Evolutionary conservation across 192 early-diverging fungal genomes (phyloP).

Genomic region (Backusella sp.): DNA sequence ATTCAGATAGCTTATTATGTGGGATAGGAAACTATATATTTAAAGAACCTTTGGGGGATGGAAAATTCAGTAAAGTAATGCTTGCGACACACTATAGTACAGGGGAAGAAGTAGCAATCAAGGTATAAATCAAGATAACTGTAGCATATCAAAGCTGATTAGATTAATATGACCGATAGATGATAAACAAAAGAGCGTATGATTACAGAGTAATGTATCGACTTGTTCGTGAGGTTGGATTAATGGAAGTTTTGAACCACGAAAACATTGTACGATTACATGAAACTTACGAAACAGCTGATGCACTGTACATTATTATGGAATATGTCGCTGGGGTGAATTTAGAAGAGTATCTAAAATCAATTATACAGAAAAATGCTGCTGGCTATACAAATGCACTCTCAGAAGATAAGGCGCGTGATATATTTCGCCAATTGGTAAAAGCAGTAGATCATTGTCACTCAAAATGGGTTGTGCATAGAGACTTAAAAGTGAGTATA

Average conservation of each 20-base stretch:
- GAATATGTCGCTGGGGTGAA: slow-evolving; percentile 84
- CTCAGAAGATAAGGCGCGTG: slow-evolving; percentile 79
- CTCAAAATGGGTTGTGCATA: slow-evolving; percentile 64
- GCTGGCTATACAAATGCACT: slow-evolving; percentile 61
- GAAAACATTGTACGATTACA: slow-evolving; percentile 86
- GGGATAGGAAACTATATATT: slow-evolving; percentile 75
- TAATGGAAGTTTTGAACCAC: slow-evolving; percentile 87
- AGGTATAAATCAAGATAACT: slow-evolving; percentile 15
- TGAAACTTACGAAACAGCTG: slow-evolving; percentile 77
- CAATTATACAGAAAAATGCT: not conserved
- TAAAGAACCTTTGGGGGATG: slow-evolving; percentile 70
- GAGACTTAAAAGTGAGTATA: slow-evolving; percentile 87
- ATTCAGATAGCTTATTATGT: slow-evolving; percentile 38
- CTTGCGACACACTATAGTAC: slow-evolving; percentile 62
- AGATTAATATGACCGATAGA: slow-evolving; percentile 18
- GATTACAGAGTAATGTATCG: slow-evolving; percentile 52
- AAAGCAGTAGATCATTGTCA: slow-evolving; percentile 75
- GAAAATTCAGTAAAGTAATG: slow-evolving; percentile 80
- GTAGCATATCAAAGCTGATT: not conserved
- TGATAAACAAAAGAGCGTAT: slow-evolving; percentile 52
- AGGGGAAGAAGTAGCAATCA: slow-evolving; percentile 30
- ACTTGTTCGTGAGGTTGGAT: slow-evolving; percentile 73
- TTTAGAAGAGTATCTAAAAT: slow-evolving; percentile 83
- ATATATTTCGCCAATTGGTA: slow-evolving; percentile 83
- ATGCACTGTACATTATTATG: slow-evolving; percentile 84